Evolutionary conservation across 2,329 filamentous ascomycete species (phyloP).

Genomic region (Ploettnerulaceae sp.): DNA sequence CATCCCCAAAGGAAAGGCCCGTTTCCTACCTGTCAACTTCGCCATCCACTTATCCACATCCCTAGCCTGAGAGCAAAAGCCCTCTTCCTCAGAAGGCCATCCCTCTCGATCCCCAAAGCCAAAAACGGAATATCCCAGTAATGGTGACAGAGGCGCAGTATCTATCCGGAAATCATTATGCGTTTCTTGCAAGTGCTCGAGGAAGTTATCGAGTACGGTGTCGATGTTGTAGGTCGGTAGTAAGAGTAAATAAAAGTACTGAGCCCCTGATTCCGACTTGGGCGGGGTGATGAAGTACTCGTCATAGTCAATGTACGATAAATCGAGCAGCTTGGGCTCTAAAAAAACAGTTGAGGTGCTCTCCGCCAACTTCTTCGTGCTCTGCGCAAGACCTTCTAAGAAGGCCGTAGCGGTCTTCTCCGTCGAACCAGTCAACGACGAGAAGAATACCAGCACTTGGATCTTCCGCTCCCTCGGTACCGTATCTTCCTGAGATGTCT

Average conservation of each 20-base stretch:
- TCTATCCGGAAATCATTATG: constrained; percentile 97
- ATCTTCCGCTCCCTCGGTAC: constrained; percentile 42
- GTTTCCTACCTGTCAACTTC: constrained; percentile 80
- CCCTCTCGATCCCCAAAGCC: constrained; percentile 87
- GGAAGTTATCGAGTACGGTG: constrained; percentile 79
- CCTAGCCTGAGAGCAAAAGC: constrained; percentile 88
- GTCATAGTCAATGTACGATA: constrained; percentile 86
- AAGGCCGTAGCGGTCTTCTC: constrained; percentile 66
- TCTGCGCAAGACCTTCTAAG: constrained; percentile 47
- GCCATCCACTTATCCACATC: constrained; percentile 96
- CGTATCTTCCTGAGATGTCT: constrained; percentile 31
- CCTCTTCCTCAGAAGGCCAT: constrained; percentile 86
- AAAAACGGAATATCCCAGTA: constrained; percentile 89
- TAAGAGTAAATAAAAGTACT: constrained; percentile 78
- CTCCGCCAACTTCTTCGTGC: constrained; percentile 33
- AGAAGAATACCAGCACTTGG: constrained; percentile 81
- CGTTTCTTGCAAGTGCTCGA: constrained; percentile 84
- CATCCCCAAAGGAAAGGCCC: constrained; percentile 84
- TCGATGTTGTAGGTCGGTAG: constrained; percentile 95
- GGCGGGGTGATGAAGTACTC: constrained; percentile 83
- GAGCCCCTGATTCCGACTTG: constrained; percentile 46
- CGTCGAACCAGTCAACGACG: constrained; percentile 80
- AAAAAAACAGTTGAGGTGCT: constrained; percentile 38
- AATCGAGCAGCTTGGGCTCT: constrained; percentile 64
- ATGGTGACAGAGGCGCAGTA: constrained; percentile 68